A percentile compares a stretch with the other conserved stretches of the same genome.
phyloP scores from a whole-genome alignment of 768 basidiomycete genomes.

The Lactifluus pinguis region DNA sequence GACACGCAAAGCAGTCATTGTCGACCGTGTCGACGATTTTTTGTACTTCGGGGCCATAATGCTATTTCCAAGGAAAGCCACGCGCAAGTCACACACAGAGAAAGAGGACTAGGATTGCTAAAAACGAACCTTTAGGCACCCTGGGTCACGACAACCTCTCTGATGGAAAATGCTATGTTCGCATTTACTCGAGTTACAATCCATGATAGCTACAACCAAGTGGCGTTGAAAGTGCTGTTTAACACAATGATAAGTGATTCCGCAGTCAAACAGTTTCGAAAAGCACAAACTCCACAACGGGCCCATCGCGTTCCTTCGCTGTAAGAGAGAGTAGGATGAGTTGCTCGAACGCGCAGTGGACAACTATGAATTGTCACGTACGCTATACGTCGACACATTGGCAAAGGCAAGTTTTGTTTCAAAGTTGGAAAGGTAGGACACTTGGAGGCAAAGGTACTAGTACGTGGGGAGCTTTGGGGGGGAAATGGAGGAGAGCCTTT shows the following conservation, averaged over 20 bases:
- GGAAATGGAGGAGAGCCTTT: slow-evolving; percentile 1
- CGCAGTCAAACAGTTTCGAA: background rate
- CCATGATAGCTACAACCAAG: slow-evolving; percentile 60
- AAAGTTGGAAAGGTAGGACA: background rate
- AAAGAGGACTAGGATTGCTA: background rate
- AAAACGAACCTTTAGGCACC: slow-evolving; percentile 47
- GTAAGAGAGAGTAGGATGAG: slow-evolving; percentile 15
- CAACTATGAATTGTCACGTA: slow-evolving; percentile 31
- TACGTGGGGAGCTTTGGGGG: slow-evolving; percentile 2
- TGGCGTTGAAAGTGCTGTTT: slow-evolving; percentile 73
- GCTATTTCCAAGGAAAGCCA: slow-evolving; percentile 31
- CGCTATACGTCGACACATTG: slow-evolving; percentile 74
- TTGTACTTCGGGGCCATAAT: slow-evolving; percentile 61
- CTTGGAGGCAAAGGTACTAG: slow-evolving; percentile 4
- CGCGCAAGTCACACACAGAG: background rate
- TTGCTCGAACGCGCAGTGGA: slow-evolving; percentile 5
- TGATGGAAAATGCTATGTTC: slow-evolving; percentile 56
- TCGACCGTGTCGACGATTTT: slow-evolving; percentile 60
- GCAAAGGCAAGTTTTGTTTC: background rate
- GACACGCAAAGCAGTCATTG: slow-evolving; percentile 63
- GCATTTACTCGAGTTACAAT: slow-evolving; percentile 59
- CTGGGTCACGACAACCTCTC: slow-evolving; percentile 41
- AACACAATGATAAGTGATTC: slow-evolving; percentile 7
- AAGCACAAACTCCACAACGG: slow-evolving; percentile 49
- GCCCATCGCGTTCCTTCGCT: slow-evolving; percentile 75